Conservation (phyloP, 208 protist species). For the Crithidia thermophila region DNA sequence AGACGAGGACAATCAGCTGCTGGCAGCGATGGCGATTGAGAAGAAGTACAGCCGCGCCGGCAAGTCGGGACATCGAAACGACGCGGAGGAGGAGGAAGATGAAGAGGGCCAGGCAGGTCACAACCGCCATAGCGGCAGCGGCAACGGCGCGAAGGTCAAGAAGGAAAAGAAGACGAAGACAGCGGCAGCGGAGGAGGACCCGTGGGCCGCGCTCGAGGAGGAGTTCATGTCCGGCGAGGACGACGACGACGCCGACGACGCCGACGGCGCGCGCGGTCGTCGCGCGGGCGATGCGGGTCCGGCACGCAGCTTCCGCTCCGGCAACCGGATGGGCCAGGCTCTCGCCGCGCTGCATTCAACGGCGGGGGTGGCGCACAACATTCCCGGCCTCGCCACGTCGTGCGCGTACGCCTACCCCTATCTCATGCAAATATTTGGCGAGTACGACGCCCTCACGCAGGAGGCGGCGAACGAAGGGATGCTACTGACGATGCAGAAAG, state of each 20-base stretch:
- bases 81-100: not conserved
- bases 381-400: conserved; percentile 13
- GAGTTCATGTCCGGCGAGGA: conserved; percentile 28
- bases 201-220: conserved; percentile 26
- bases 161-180: not conserved
- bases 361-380: not conserved
- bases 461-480: conserved; percentile 41
- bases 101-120: not conserved
- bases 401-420: conserved; percentile 46
- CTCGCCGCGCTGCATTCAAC: conserved; percentile 21
- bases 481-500: conserved; percentile 52
- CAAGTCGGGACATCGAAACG: too few relatives aligned
- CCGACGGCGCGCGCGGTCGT: not conserved
- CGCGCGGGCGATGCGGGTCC: not conserved
- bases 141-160: not conserved
- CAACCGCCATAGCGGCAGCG: not conserved
- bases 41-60: conserved; percentile 27
- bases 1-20: conserved; percentile 5
- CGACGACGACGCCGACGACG: conserved; percentile 8
- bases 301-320: conserved; percentile 1
- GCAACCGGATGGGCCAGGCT: conserved; percentile 30
- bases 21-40: conserved; percentile 18
- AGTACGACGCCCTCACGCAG: conserved; percentile 42
- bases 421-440: conserved; percentile 59
- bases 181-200: conserved; percentile 1